Evolutionary conservation across 805 yeast genomes (phyloP).

Genomic region (Monosporozyma unispora): DNA sequence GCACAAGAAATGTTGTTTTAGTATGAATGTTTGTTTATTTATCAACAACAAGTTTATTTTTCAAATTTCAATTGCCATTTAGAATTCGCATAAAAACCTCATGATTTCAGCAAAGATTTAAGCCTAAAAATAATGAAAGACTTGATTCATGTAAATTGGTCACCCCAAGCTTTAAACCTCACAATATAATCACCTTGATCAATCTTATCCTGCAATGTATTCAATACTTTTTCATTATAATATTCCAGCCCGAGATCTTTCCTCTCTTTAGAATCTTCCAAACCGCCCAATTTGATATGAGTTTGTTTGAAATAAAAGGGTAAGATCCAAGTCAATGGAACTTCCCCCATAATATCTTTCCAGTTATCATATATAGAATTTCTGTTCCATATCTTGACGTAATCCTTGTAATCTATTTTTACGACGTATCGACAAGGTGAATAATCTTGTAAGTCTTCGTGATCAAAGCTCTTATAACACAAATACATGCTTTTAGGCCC

Average conservation of each 20-base stretch:
- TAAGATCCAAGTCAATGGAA: not conserved
- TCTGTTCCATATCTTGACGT: conserved; percentile 18
- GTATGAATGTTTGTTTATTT: not conserved
- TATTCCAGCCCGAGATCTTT: not conserved
- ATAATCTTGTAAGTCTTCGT: not conserved
- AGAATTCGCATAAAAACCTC: not conserved
- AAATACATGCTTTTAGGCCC: conserved; percentile 19
- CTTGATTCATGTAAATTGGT: not conserved
- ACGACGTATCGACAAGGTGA: conserved; percentile 34
- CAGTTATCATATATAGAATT: conserved; percentile 18
- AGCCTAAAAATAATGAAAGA: not conserved
- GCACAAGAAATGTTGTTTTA: not conserved
- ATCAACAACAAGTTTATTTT: not conserved
- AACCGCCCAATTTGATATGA: not conserved
- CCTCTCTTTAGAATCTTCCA: not conserved
- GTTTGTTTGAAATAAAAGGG: not conserved
- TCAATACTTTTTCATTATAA: not conserved
- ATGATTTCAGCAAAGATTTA: not conserved
- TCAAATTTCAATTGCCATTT: not conserved
- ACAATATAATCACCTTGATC: conserved; percentile 7
- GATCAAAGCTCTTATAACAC: conserved; percentile 10
- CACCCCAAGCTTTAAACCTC: conserved; percentile 9
- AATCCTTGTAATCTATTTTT: conserved; percentile 24
- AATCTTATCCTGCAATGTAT: conserved; percentile 6
- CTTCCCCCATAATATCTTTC: conserved; percentile 10